Conservation (phyloP, 495 filamentous ascomycete species). For the Podospora didyma region DNA sequence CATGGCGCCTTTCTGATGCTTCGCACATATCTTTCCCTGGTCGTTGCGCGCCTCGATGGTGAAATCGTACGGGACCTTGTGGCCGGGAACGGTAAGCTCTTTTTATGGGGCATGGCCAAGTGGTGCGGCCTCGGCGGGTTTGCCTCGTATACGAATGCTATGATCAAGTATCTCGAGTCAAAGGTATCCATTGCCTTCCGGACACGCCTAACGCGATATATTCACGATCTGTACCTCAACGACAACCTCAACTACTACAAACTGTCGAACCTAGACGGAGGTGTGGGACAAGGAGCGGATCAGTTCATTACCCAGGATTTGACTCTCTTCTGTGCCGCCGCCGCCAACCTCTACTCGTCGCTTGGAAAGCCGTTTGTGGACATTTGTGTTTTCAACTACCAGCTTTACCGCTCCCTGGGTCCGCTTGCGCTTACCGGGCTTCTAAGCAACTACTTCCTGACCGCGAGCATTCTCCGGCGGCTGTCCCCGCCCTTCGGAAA, state of each 20-base stretch:
- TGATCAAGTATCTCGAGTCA: slow-evolving; percentile 97
- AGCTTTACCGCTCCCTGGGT: slow-evolving; percentile 87
- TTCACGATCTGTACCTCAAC: slow-evolving; percentile 95
- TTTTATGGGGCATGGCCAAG: slow-evolving; percentile 86
- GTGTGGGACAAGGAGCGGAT: slow-evolving; percentile 85
- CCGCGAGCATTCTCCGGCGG: slow-evolving; percentile 78
- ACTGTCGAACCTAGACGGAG: slow-evolving; percentile 87
- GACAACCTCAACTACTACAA: slow-evolving; percentile 96
- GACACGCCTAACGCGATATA: slow-evolving; percentile 91
- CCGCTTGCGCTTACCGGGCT: slow-evolving; percentile 84
- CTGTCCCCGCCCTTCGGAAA: slow-evolving; percentile 95
- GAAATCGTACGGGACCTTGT: slow-evolving; percentile 96
- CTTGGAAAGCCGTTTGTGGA: slow-evolving; percentile 96
- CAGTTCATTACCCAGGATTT: slow-evolving; percentile 98
- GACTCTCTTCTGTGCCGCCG: slow-evolving; percentile 87
- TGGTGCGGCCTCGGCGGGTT: slow-evolving; percentile 61
- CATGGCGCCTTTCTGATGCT: slow-evolving; percentile 86
- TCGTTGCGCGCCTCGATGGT: slow-evolving; percentile 90
- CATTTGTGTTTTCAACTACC: slow-evolving; percentile 94
- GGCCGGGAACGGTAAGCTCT: slow-evolving; percentile 82
- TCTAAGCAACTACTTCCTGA: slow-evolving; percentile 85
- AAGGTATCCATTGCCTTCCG: slow-evolving; percentile 99
- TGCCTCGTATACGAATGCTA: slow-evolving; percentile 88
- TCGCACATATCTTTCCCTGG: slow-evolving; percentile 87
- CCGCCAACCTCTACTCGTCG: slow-evolving; percentile 91